Evolutionary conservation across 2,329 filamentous ascomycete species (phyloP).

Genomic region (Calonectria pseudoturangicola): DNA sequence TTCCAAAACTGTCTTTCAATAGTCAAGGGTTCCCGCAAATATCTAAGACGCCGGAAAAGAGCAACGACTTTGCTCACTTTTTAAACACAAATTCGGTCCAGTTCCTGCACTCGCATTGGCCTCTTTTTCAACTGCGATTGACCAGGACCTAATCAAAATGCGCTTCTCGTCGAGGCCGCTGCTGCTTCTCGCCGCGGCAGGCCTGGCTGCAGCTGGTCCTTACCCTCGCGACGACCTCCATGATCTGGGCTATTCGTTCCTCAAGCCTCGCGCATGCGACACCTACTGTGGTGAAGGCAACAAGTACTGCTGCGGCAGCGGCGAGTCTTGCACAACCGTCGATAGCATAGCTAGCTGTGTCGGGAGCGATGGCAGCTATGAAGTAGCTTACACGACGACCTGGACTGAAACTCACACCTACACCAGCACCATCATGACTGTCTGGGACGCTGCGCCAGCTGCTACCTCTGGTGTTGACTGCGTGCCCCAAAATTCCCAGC

Average conservation of each 20-base stretch:
- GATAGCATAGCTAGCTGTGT: conserved; percentile 71
- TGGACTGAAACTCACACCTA: conserved; percentile 77
- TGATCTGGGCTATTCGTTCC: conserved; percentile 69
- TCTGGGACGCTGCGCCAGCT: conserved; percentile 66
- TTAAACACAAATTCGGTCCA: background rate
- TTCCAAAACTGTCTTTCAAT: conserved; percentile 38
- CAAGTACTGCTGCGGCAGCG: conserved; percentile 72
- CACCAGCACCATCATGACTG: conserved; percentile 75
- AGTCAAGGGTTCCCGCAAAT: conserved; percentile 31
- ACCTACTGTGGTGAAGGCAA: conserved; percentile 73
- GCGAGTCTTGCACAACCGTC: conserved; percentile 71
- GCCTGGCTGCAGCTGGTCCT: conserved; percentile 65
- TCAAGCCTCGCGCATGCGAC: conserved; percentile 70
- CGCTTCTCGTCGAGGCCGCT: conserved; percentile 55
- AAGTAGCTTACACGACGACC: conserved; percentile 70
- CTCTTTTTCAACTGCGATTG: conserved; percentile 13
- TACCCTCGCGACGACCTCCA: conserved; percentile 70
- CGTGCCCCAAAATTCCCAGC: conserved; percentile 68
- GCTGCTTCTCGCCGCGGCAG: conserved; percentile 62
- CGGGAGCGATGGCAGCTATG: conserved; percentile 57
- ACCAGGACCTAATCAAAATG: conserved; percentile 43
- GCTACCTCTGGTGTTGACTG: conserved; percentile 69
- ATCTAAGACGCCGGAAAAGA: conserved; percentile 26
- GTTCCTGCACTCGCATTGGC: background rate
- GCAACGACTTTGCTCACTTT: background rate